These are phyloP conservation scores for Lumnitzera littorea DNA, from an alignment of 345 rosid genomes.

Conservation along the genomic window DNA sequence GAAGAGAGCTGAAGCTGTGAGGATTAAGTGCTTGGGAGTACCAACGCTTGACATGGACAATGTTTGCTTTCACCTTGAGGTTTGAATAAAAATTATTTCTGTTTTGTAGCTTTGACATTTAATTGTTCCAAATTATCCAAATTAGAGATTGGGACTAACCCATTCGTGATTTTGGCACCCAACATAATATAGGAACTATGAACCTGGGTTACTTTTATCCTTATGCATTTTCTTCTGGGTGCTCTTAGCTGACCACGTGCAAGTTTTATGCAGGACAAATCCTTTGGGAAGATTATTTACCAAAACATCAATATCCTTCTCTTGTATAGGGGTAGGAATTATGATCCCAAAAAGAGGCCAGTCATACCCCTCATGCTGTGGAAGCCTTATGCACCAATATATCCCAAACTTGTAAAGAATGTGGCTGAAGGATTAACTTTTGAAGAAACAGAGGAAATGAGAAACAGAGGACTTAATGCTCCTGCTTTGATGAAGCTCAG, in stretches of 20 bases:
- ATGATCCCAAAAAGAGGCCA: slow-evolving; percentile 61
- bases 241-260: slow-evolving; percentile 21
- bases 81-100: slow-evolving; percentile 10
- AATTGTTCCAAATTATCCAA: too few relatives aligned
- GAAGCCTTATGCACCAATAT: slow-evolving; percentile 90
- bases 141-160: too few relatives aligned
- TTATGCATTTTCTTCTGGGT: not conserved
- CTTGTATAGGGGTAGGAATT: slow-evolving; percentile 67
- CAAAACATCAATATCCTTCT: slow-evolving; percentile 57
- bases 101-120: not conserved
- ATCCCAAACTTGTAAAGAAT: slow-evolving; percentile 67
- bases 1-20: slow-evolving; percentile 83
- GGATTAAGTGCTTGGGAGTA: slow-evolving; percentile 90
- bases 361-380: slow-evolving; percentile 78
- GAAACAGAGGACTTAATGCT: slow-evolving; percentile 54
- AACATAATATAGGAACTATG: too few relatives aligned
- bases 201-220: too few relatives aligned
- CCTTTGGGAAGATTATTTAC: slow-evolving; percentile 67
- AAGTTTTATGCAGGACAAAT: slow-evolving; percentile 58
- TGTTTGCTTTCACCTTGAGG: slow-evolving; percentile 84
- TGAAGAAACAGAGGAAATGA: slow-evolving; percentile 83
- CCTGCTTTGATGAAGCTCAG: slow-evolving; percentile 67
- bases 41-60: slow-evolving; percentile 94
- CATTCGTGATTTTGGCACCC: too few relatives aligned
- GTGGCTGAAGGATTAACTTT: slow-evolving; percentile 69